Evolutionary conservation across 1,139 yeast genomes (phyloP), one percentile per base, ranked within the genome.

Genomic region (Geotrichum macrosporum): DNA sequence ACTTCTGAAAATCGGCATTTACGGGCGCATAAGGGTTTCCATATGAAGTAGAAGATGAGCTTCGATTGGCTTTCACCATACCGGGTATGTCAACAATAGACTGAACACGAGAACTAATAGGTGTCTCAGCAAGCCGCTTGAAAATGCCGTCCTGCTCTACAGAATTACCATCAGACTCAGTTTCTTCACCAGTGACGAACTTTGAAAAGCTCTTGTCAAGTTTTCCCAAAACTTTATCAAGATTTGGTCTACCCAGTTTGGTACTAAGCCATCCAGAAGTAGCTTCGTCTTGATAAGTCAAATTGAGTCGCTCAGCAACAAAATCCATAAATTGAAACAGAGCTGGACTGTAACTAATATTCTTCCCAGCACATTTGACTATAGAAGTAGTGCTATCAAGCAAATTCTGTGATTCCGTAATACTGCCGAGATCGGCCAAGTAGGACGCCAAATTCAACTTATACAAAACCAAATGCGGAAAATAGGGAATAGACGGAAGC

Each of bases 121-220:
- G 61, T 3, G 62, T 53, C 22, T 55, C 55, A 2, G 62, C 61
- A 41, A 81, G 83, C 54, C 81, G 82, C 49, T 86, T 83, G 66
- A 85, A 85, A 0, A 82, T 80, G 33, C 69, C 74, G 24, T 76
- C 77, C 30, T 66, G 67, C 1, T 66, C 69, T 3, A 70, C 52
- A 6, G 68, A 67, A n/a, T 56, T 55, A 21, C 21, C n/a, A 3
- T 50, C 52, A 10, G 54, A 57, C 1, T 53, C 57, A 19, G 65
- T 65, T 36, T 81, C 89, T 46, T 86, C 96, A 10, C 97, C 98
- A 3, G 95, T 86, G 53, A 92, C 92, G 62, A 89, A 86, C 63
- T 87, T 87, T 58, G 77, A 79, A 60, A 81, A 78, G n/a, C 81
- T 76, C 57, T 78, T 79, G 62, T 87, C 95, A 52, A 88, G 71